Evolutionary conservation across 139 green algal genomes (phyloP).

Genomic region (Trebouxia sp.): DNA sequence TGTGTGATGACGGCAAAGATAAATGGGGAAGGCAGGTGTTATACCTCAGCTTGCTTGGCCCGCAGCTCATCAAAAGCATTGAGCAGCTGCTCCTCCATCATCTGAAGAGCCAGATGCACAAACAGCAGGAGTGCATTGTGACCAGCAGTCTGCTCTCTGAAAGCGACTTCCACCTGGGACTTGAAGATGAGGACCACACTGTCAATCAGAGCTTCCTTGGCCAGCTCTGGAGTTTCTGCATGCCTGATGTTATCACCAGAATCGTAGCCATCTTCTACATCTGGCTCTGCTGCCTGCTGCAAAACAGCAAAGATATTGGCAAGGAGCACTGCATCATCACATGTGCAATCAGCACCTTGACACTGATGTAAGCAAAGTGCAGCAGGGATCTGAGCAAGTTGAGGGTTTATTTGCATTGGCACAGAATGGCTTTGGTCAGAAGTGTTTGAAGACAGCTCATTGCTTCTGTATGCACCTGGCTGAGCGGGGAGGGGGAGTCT

Average conservation of each 20-base stretch:
- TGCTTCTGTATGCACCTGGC: too few relatives aligned
- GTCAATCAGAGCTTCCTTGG: conserved; percentile 52
- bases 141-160: conserved; percentile 55
- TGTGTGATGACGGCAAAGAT: too few relatives aligned
- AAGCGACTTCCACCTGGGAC: conserved; percentile 55
- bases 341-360: too few relatives aligned
- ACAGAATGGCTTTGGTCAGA: too few relatives aligned
- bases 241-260: conserved; percentile 40
- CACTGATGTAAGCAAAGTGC: too few relatives aligned
- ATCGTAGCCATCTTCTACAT: conserved; percentile 21
- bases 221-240: conserved; percentile 61
- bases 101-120: conserved; percentile 40
- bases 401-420: too few relatives aligned
- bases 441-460: too few relatives aligned
- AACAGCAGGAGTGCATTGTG: conserved; percentile 62
- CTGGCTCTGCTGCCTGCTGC: conserved; percentile 18
- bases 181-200: conserved; percentile 58
- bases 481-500: too few relatives aligned
- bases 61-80: conserved; percentile 48
- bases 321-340: too few relatives aligned
- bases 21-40: background rate
- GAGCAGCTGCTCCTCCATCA: conserved; percentile 54
- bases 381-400: too few relatives aligned
- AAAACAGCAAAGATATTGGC: too few relatives aligned
- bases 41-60: conserved; percentile 49